A percentile compares a stretch with the other conserved stretches of the same genome.
phyloP scores from a whole-genome alignment of 192 early-diverging fungal genomes.

The Coemansia sp. region DNA sequence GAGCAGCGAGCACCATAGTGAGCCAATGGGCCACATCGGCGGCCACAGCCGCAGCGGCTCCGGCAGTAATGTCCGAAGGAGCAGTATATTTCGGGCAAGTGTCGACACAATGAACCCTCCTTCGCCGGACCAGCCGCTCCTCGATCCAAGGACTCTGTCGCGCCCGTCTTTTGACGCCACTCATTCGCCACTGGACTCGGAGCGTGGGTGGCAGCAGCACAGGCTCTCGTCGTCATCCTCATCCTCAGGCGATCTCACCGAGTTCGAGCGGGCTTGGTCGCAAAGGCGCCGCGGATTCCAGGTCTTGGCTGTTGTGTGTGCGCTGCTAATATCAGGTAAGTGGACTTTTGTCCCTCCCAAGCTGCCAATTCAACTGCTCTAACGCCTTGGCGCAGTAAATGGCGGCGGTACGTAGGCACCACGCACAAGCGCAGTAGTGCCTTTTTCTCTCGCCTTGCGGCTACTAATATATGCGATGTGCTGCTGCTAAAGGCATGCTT shows the following conservation, averaged over 20 bases:
- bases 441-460: not conserved
- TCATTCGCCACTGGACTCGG: slow-evolving; percentile 14
- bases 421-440: not conserved
- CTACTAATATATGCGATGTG: not conserved
- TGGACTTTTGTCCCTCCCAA: not conserved
- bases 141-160: slow-evolving; percentile 11
- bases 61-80: slow-evolving; percentile 6
- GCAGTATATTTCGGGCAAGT: slow-evolving; percentile 2
- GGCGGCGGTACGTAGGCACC: not conserved
- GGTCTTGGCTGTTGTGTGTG: slow-evolving; percentile 59
- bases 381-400: not conserved
- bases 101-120: slow-evolving; percentile 13
- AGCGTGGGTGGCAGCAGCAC: slow-evolving; percentile 14
- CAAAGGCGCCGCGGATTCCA: slow-evolving; percentile 55
- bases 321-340: slow-evolving; percentile 63
- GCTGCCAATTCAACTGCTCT: not conserved
- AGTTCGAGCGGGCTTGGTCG: slow-evolving; percentile 37
- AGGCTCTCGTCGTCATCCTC: slow-evolving; percentile 29
- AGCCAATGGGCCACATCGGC: not conserved
- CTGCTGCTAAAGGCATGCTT: no score
- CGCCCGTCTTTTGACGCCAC: slow-evolving; percentile 19
- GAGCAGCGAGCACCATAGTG: slow-evolving; percentile 5
- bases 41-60: not conserved
- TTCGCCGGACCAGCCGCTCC: slow-evolving; percentile 51
- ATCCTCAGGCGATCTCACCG: slow-evolving; percentile 30